These are phyloP conservation scores for Daldinia sp. DNA, from an alignment of 2,329 filamentous ascomycete genomes.

Conservation along the genomic window DNA sequence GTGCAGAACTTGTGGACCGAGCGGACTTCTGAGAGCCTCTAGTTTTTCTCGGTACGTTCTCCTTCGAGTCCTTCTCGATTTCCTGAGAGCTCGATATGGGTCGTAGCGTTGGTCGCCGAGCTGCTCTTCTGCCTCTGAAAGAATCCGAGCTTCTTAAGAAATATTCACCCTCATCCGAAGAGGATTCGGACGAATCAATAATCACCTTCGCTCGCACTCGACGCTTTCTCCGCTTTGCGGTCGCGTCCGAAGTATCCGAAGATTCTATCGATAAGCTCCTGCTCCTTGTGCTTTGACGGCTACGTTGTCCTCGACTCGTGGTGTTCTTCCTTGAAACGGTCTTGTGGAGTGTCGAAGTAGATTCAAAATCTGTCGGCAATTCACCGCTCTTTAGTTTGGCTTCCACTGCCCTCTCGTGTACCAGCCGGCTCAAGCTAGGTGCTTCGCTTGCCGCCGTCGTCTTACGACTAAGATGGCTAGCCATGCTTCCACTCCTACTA, in stretches of 20 bases:
- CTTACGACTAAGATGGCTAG: conserved; percentile 62
- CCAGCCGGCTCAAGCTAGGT: conserved; percentile 57
- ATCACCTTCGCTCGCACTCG: conserved; percentile 30
- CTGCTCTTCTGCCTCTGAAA: conserved; percentile 42
- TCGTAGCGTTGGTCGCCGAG: conserved; percentile 44
- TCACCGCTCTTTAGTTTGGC: conserved; percentile 61
- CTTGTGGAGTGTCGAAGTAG: conserved; percentile 39
- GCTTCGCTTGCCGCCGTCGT: conserved; percentile 61
- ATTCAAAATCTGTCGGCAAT: conserved; percentile 48
- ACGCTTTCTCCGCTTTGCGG: conserved; percentile 35
- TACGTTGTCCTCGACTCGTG: conserved; percentile 27
- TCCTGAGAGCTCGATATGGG: conserved; percentile 46
- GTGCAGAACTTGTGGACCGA: conserved; percentile 34
- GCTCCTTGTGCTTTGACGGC: conserved; percentile 29
- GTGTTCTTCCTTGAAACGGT: conserved; percentile 35
- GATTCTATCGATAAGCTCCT: conserved; percentile 44
- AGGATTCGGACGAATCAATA: conserved; percentile 33
- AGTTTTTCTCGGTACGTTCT: conserved; percentile 26
- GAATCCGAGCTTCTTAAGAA: conserved; percentile 45
- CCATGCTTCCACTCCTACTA: conserved; percentile 70
- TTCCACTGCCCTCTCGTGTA: conserved; percentile 61
- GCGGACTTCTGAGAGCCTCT: conserved; percentile 16
- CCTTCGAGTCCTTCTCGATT: conserved; percentile 39
- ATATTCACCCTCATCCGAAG: conserved; percentile 45
- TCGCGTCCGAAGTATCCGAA: conserved; percentile 43